A percentile compares a stretch with the other conserved stretches of the same genome.
These are phyloP conservation scores for Nitzschia palea DNA, from an alignment of 108 stramenopile species.

Conservation along the genomic window DNA sequence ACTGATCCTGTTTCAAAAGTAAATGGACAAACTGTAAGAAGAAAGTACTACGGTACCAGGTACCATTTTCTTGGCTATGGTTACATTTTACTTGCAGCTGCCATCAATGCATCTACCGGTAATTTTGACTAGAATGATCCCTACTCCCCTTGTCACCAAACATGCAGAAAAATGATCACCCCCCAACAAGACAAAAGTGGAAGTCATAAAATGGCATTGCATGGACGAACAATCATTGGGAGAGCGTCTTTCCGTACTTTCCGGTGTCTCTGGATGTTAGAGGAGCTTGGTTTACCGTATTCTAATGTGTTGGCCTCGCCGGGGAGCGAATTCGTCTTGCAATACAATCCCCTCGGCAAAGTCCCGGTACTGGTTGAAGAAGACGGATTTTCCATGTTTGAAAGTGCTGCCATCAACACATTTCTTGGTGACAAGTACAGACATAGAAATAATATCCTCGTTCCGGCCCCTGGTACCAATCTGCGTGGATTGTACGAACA, in stretches of 20 bases:
- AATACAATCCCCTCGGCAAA: conserved; percentile 68
- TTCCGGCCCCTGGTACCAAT: conserved; percentile 61
- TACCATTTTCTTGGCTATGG: too few species aligned
- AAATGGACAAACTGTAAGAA: too few species aligned
- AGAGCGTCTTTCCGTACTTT: conserved; percentile 64
- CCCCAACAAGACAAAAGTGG: too few species aligned
- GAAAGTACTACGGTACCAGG: too few species aligned
- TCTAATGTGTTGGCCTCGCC: conserved; percentile 36
- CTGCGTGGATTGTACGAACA: conserved; percentile 71
- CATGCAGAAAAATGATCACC: too few species aligned
- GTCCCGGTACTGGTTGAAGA: conserved; percentile 62
- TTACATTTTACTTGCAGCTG: too few species aligned
- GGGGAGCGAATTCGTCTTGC: conserved; percentile 31
- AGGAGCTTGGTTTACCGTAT: conserved; percentile 61
- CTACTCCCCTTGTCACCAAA: too few species aligned
- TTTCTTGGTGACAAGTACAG: conserved; percentile 66
- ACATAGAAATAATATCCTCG: conserved; percentile 29
- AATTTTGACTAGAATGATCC: too few species aligned
- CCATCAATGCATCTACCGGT: too few species aligned
- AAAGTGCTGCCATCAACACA: conserved; percentile 81
- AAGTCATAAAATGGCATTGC: too few species aligned
- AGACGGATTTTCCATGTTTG: conserved; percentile 53
- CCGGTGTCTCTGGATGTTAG: conserved; percentile 85
- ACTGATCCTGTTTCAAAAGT: too few species aligned
- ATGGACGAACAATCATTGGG: conserved; percentile 47